phyloP scores from a whole-genome alignment of 345 rosid genomes.

The Salix brachista region DNA sequence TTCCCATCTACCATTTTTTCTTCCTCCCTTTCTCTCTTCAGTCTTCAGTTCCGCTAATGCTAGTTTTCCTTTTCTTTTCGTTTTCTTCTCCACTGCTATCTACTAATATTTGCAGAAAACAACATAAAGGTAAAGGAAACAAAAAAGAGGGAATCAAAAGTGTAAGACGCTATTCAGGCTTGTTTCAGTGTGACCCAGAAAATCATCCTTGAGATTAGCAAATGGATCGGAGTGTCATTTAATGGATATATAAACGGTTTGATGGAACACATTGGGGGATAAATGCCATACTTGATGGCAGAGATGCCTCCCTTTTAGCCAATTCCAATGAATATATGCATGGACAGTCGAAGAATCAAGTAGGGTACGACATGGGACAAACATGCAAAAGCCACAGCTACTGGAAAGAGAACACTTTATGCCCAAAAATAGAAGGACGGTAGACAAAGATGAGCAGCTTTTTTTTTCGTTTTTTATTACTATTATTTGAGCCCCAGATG shows the following conservation, averaged over 20 bases:
- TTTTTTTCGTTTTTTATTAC: neutral
- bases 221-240: neutral
- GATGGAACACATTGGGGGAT: neutral
- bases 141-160: neutral
- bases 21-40: neutral
- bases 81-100: neutral
- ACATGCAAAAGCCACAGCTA: conserved; percentile 3
- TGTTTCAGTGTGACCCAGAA: neutral
- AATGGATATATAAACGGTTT: neutral
- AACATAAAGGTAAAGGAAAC: neutral
- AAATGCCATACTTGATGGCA: neutral
- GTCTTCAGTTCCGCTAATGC: neutral
- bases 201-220: neutral
- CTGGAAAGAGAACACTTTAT: neutral
- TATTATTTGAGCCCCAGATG: no score
- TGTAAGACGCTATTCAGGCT: neutral
- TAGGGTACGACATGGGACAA: neutral
- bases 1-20: conserved; percentile 15
- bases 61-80: neutral
- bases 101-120: no score
- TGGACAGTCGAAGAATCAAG: conserved; percentile 3
- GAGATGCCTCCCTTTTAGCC: neutral
- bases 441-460: neutral
- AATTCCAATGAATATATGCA: neutral
- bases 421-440: neutral